Evolutionary conservation across 768 basidiomycete genomes (phyloP).

Genomic region (Pleurotus citrinopileatus): DNA sequence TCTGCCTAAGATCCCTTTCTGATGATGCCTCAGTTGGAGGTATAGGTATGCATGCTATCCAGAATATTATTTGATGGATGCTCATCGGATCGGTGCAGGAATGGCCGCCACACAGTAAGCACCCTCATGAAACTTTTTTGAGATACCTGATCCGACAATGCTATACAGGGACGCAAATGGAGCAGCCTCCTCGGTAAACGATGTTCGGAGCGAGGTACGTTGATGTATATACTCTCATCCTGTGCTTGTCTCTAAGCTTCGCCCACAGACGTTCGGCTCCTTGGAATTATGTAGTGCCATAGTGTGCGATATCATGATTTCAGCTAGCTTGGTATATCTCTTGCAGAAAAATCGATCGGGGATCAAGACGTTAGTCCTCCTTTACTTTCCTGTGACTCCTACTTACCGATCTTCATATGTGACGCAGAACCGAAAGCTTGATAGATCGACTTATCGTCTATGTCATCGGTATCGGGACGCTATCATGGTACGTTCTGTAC

Average conservation of each 20-base stretch:
- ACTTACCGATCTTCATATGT: too few species aligned
- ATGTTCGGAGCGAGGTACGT: neutral
- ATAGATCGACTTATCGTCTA: neutral
- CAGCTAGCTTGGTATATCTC: neutral
- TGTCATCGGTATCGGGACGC: neutral
- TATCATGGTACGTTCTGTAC: neutral
- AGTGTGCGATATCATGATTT: constrained; percentile 4
- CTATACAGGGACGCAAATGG: neutral
- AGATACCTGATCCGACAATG: too few species aligned
- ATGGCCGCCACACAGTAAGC: constrained; percentile 2
- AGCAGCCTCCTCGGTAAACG: neutral
- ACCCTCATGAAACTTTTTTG: neutral
- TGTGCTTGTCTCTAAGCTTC: neutral
- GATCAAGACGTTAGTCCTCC: constrained; percentile 3
- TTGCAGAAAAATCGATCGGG: constrained; percentile 6
- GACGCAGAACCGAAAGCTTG: neutral
- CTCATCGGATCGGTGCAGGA: neutral
- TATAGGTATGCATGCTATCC: neutral
- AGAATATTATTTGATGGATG: neutral
- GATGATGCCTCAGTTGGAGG: neutral
- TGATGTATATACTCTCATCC: neutral
- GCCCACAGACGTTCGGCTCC: neutral
- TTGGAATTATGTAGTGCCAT: constrained; percentile 2
- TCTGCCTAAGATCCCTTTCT: neutral
- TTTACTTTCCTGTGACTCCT: too few species aligned